Base-by-base conservation (phyloP, 495 filamentous ascomycete genomes). In the Penicillium canariense region DNA sequence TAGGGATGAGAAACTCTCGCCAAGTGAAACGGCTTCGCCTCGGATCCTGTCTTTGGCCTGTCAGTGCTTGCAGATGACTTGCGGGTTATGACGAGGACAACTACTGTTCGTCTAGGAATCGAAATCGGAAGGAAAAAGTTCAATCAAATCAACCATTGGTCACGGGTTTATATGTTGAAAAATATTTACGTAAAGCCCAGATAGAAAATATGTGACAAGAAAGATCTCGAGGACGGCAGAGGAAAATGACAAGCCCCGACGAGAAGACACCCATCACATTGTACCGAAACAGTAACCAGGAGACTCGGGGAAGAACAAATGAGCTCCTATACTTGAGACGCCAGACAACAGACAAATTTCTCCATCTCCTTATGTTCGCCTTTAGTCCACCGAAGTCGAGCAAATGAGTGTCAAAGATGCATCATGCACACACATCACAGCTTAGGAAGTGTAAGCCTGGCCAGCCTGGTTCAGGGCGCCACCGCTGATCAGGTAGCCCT, bases 401-500 rank as follows among this genome's bases (percentile, higher is more conserved):
- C 32, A 11, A 12, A 32, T 9, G 15, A 34, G 32, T n/a, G 7
- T 7, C 6, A n/a, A 3, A n/a, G 32, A 15, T n/a, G 32, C 15
- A 34, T 15, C 32, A 15, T n/a, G 12, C 32, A 18, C 34, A 38
- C 34, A 18, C 12, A n/a, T 43, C 40, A 26, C 34, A 23, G 38
- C 48, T 59, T 59, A 59, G n/a, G 56, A 52, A 51, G 52, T 43
- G 54, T 72, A 72, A 47, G 62, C 54, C 1, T 54, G 9, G 14
- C 69, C 69, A 27, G 58, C 63, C 17, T 43, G 6, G 60, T 70
- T 72, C 36, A 66, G 55, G 15, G 50, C 32, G 18, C 20, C 48
- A 8, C 56, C 61, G 39, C 23, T 54, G 6, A 77, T 49, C 53
- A 77, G 54, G 44, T 70, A 72, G 20, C 67, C 65, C 32, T 72